phyloP scores from a whole-genome alignment of 441 rosid species.

The Corymbia calophylla region DNA sequence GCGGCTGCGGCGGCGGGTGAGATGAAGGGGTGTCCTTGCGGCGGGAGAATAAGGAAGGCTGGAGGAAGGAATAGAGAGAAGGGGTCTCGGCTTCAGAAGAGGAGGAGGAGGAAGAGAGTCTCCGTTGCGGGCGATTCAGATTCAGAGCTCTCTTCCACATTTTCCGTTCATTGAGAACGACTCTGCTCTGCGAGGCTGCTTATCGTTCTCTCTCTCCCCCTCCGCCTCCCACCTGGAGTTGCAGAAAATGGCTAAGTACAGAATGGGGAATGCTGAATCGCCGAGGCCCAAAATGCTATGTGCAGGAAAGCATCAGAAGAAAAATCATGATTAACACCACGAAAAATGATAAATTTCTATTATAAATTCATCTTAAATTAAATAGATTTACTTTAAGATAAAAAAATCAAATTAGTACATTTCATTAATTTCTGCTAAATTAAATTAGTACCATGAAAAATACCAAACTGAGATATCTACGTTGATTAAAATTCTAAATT shows the following conservation, averaged over 20 bases:
- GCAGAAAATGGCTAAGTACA: not conserved
- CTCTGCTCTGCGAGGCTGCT: not conserved
- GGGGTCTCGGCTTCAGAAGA: conserved; percentile 28
- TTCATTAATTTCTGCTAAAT: fast-evolving
- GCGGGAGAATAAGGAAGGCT: conserved; percentile 53
- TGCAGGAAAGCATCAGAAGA: not conserved
- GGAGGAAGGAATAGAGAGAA: conserved; percentile 75
- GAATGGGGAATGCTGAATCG: not conserved
- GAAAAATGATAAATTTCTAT: fast-evolving
- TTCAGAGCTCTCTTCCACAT: conserved; percentile 47
- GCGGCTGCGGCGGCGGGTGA: not conserved
- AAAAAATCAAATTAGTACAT: no score
- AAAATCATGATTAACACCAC: not conserved
- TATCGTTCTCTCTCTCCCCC: not conserved
- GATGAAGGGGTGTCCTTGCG: conserved; percentile 1
- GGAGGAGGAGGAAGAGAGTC: conserved; percentile 26
- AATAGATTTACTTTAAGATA: no score
- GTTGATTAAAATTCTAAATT: no score
- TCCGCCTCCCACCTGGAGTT: not conserved
- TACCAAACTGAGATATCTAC: no score
- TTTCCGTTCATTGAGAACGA: not conserved
- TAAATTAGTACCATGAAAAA: no score
- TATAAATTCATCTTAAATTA: fast-evolving
- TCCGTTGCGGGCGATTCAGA: conserved; percentile 9
- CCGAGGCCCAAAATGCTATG: not conserved